These are phyloP conservation scores for Spathaspora gorwiae DNA, from an alignment of 805 yeast genomes.

Conservation along the genomic window DNA sequence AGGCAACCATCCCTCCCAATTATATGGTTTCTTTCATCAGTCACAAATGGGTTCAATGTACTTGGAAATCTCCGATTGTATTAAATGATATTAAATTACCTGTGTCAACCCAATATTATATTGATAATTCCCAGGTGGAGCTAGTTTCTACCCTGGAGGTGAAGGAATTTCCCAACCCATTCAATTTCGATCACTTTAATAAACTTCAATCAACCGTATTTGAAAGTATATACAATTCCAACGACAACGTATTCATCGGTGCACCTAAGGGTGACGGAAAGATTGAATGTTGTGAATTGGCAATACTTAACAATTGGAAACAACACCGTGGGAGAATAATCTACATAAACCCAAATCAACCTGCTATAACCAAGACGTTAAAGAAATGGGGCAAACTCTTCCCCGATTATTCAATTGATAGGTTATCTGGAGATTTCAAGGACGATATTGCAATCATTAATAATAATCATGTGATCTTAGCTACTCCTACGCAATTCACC, in stretches of 20 bases:
- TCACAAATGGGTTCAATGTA: constrained; percentile 83
- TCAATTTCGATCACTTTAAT: constrained; percentile 56
- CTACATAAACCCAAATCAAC: constrained; percentile 64
- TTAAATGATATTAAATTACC: constrained; percentile 54
- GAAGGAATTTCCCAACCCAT: constrained; percentile 45
- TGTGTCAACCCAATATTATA: constrained; percentile 52
- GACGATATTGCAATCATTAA: constrained; percentile 54
- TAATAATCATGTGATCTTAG: constrained; percentile 60
- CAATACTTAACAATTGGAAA: constrained; percentile 69
- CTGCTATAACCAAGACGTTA: constrained; percentile 42
- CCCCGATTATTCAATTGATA: constrained; percentile 49
- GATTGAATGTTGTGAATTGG: constrained; percentile 65
- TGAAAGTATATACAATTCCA: constrained; percentile 51
- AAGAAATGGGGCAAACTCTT: constrained; percentile 54
- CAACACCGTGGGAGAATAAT: constrained; percentile 65
- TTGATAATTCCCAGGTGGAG: constrained; percentile 1
- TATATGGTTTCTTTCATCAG: constrained; percentile 70
- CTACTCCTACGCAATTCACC: constrained; percentile 81
- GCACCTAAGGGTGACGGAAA: constrained; percentile 76
- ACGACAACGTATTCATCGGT: constrained; percentile 63
- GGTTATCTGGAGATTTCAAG: constrained; percentile 51
- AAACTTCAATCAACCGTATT: constrained; percentile 70
- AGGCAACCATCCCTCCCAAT: constrained; percentile 55
- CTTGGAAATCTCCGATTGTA: constrained; percentile 55
- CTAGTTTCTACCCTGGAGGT: constrained; percentile 45